A percentile compares a stretch with the other conserved stretches of the same genome.
Conservation (phyloP, 1,284 basidiomycete genomes). For the Cutaneotrichosporon sp. region DNA sequence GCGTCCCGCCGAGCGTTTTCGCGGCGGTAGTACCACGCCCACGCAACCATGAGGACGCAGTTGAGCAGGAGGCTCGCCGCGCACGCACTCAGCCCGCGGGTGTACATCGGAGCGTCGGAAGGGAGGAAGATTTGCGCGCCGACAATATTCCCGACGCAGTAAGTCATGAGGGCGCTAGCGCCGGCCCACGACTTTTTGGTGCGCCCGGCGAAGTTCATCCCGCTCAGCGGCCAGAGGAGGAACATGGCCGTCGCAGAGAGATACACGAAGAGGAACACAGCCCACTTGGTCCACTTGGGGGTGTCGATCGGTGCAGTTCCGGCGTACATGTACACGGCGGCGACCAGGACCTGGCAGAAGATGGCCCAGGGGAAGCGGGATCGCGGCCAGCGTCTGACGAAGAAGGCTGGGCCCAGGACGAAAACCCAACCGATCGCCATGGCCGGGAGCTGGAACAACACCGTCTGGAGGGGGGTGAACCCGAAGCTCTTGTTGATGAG, state of each 20-base stretch:
- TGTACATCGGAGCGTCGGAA: constrained; percentile 29
- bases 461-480: constrained; percentile 26
- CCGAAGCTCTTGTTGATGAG: constrained; percentile 30
- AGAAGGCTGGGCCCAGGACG: constrained; percentile 21
- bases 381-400: constrained; percentile 21
- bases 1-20: constrained; percentile 14
- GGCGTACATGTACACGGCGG: constrained; percentile 28
- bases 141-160: constrained; percentile 31
- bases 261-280: constrained; percentile 22
- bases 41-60: constrained; percentile 6
- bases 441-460: constrained; percentile 29
- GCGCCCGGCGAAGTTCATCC: constrained; percentile 35
- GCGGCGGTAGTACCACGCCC: constrained; percentile 15
- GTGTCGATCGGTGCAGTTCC: constrained; percentile 22
- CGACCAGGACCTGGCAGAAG: constrained; percentile 13
- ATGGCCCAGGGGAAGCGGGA: constrained; percentile 31
- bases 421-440: constrained; percentile 25
- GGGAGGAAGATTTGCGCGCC: constrained; percentile 30
- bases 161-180: constrained; percentile 24
- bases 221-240: constrained; percentile 34
- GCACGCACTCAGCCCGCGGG: constrained; percentile 24
- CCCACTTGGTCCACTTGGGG: constrained; percentile 32
- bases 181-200: constrained; percentile 35
- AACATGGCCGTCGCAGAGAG: constrained; percentile 29
- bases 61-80: constrained; percentile 22